Base-by-base conservation (phyloP, 345 rosid species). In the Moricandia moricandioides region DNA sequence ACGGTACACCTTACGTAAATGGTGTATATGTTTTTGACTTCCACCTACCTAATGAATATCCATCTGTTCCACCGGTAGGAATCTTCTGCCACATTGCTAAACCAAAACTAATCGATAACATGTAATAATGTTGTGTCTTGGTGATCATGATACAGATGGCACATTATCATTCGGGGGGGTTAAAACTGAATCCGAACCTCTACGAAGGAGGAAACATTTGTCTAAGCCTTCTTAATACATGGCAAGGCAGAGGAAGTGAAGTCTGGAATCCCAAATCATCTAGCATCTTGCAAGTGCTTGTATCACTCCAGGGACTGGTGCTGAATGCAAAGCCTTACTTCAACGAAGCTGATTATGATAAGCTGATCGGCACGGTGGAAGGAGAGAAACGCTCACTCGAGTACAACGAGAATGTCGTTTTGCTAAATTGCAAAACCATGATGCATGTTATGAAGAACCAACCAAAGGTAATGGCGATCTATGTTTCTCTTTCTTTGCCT, bases 161-260 rank as follows among this genome's bases (percentile, higher is more conserved):
- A 29, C 83, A 90, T 74, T 92, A 92, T 79, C 96, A 91, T 81
- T 96, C 99, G 65, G 97, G 99, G 24, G 24, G 24, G 24, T 21
- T 21, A 21, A 21, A 21, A 21, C 24, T 92, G 79, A 96, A 96
- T 73, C 99, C 99, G 0, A 96, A 96, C 85, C 71, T 92, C 65
- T 91, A 92, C 0, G 99, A 91, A 83, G 96, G 85, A 80, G 97
- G 99, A 52, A 92, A 90, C 81, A 93, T 96, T 73, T 96, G 97
- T 86, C 97, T 96, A 68, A 96, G 98, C 87, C 97, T 96, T 74
- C 80, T 96, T 45, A 96, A 91, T 79, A 96, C 99, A 45, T 96
- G 99, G 98, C 82, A 91, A 49, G 98, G 98, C 71, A 86, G 85
- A 80, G 94, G 93, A 82, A 92, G 88, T 51, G 98, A 96, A 89